Evolutionary conservation across 768 basidiomycete species (phyloP).

Genomic region (Rhodotorula kratochvilovae): DNA sequence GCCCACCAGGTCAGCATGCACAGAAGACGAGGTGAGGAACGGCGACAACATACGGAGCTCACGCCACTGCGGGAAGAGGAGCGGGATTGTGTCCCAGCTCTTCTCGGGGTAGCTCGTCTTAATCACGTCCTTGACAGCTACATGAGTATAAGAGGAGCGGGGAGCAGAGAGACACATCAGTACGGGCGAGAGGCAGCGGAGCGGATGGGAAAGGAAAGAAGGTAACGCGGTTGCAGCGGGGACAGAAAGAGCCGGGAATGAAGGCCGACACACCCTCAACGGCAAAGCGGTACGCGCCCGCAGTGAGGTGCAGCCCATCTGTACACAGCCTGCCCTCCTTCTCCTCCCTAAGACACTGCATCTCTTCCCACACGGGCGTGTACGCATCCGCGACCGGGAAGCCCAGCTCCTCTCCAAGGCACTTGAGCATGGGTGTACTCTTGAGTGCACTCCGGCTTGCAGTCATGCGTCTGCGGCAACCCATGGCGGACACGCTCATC

Average conservation of each 20-base stretch:
- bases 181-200: no score
- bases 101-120: constrained; percentile 9
- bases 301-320: constrained; percentile 34
- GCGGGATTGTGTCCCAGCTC: constrained; percentile 25
- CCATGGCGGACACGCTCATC: not conserved
- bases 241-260: no score
- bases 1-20: no score
- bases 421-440: constrained; percentile 20
- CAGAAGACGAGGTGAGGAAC: not conserved
- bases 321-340: not conserved
- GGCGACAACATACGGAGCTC: constrained; percentile 4
- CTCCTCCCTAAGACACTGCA: not conserved
- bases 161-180: no score
- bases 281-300: constrained; percentile 13
- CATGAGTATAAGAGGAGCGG: no score
- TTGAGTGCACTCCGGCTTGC: constrained; percentile 12
- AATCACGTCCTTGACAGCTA: constrained; percentile 22
- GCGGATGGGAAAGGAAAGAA: no score
- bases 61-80: constrained; percentile 32
- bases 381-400: constrained; percentile 20
- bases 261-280: constrained; percentile 13
- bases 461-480: not conserved
- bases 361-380: not conserved
- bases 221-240: no score
- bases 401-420: constrained; percentile 4